Conservation (phyloP, 208 protist genomes). For the Acanthamoeba triangularis region DNA sequence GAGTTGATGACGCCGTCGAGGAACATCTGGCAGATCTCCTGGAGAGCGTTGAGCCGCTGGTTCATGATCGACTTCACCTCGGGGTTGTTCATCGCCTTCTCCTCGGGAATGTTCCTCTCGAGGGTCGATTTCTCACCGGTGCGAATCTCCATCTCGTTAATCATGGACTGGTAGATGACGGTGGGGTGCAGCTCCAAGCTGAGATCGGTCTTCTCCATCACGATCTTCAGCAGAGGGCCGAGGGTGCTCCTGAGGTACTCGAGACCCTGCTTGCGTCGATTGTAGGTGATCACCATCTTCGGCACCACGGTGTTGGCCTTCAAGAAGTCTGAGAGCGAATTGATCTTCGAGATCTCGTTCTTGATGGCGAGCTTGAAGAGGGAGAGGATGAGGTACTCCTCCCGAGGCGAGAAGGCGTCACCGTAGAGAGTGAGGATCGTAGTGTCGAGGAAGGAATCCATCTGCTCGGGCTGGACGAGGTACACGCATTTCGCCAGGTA, state of each 20-base stretch:
- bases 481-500: constrained; percentile 90
- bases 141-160: constrained; percentile 88
- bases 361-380: constrained; percentile 89
- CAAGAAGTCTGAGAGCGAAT: constrained; percentile 86
- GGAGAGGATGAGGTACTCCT: constrained; percentile 91
- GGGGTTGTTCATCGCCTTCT: constrained; percentile 87
- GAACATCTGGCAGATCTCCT: constrained; percentile 86
- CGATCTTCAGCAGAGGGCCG: constrained; percentile 85
- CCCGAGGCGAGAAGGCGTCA: constrained; percentile 90
- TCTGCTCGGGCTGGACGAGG: constrained; percentile 84
- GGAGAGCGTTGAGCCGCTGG: constrained; percentile 83
- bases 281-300: constrained; percentile 92
- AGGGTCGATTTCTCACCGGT: constrained; percentile 88
- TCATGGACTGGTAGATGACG: constrained; percentile 88
- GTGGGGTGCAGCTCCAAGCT: constrained; percentile 89
- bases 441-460: constrained; percentile 88
- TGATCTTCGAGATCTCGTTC: constrained; percentile 88
- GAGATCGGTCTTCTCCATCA: constrained; percentile 88
- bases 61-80: constrained; percentile 86
- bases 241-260: constrained; percentile 87
- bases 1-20: constrained; percentile 86
- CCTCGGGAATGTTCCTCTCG: constrained; percentile 86
- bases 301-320: constrained; percentile 84
- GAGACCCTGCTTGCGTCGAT: constrained; percentile 86
- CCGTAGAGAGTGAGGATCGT: constrained; percentile 91